phyloP scores from a whole-genome alignment of 176 grass and related monocot genomes.

The Eragrostis nindensis region DNA sequence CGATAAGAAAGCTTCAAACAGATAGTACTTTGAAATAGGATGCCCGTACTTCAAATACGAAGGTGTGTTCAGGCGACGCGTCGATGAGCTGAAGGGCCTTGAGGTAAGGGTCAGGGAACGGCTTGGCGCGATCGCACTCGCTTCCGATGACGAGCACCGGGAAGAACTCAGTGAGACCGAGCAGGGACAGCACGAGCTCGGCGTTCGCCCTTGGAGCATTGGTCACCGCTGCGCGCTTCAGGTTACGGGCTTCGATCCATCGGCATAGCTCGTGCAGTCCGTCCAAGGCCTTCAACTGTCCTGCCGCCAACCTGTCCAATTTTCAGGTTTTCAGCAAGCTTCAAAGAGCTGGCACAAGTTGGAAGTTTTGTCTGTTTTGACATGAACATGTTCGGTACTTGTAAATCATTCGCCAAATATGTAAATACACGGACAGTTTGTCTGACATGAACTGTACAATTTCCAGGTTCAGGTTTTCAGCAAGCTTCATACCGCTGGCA shows the following conservation, averaged over 20 bases:
- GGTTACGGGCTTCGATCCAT: slow-evolving; percentile 54
- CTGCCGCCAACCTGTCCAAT: slow-evolving; percentile 50
- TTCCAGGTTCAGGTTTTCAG: no score
- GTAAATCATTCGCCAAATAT: no score
- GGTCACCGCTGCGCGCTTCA: slow-evolving; percentile 77
- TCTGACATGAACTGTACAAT: no score
- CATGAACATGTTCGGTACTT: neutral
- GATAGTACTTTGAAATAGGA: neutral
- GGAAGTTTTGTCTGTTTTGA: neutral
- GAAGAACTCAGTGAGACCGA: slow-evolving; percentile 74
- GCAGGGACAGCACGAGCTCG: slow-evolving; percentile 66
- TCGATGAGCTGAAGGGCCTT: slow-evolving; percentile 68
- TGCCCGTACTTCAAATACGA: slow-evolving; percentile 81
- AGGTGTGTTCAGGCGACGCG: slow-evolving; percentile 63
- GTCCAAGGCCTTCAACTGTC: slow-evolving; percentile 54
- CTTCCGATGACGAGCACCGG: slow-evolving; percentile 62
- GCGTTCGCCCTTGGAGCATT: slow-evolving; percentile 77
- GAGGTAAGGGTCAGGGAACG: slow-evolving; percentile 74
- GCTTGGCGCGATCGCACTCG: slow-evolving; percentile 80
- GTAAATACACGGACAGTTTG: no score
- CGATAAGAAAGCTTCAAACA: neutral
- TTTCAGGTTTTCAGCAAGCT: slow-evolving; percentile 21
- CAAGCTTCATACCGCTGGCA: no score
- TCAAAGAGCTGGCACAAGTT: neutral
- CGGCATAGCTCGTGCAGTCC: slow-evolving; percentile 65